Evolutionary conservation across 371 early-diverging fungal genomes (phyloP), one percentile per base, ranked within the genome.

Genomic region (Funneliformis caledonium): DNA sequence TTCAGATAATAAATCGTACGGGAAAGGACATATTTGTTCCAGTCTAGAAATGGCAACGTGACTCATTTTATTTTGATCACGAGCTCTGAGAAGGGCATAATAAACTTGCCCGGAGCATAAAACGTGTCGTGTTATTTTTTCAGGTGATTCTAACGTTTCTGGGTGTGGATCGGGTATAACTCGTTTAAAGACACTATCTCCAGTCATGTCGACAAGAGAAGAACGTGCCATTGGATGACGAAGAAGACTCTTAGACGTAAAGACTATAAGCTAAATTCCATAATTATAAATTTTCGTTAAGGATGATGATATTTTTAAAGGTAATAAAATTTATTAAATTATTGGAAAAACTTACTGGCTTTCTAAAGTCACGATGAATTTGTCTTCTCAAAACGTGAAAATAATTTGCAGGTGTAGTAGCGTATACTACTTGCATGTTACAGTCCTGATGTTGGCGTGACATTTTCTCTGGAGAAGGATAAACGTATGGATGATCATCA

Each of bases 21-120:
- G 99, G 95, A 98, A 98, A 62, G 99, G 99, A 83, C 91, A 90
- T 81, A 97, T 85, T 86, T 98, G 97, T 88, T 98, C 99, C 62
- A 98, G 82, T 83, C 99, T 94, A 65, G 95, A 96, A 83, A 98
- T 97, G 75, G 96, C 98, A 56, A 97, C 89, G 81, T 93, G 85
- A 81, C 94, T 88, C 69, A 94, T 88, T 81, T 94, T 89, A 92
- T 96, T 96, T 80, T 93, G 89, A 69, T 94, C 94, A 82, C 97
- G 94, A 5, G 97, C 96, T 84, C 92, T 90, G 81, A 92, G 83
- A 72, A 97, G 90, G 6, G 94, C 89, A 88, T 98, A 98, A 91
- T 98, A 98, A 50, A 98, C 97, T 86, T 98, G 97, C 74, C 99
- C 99, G 43, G 95, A 88, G 87, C 98, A 98, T 86, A 98, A 89